These are phyloP conservation scores for Corchorus olitorius DNA, from an alignment of 345 rosid species.

Conservation along the genomic window DNA sequence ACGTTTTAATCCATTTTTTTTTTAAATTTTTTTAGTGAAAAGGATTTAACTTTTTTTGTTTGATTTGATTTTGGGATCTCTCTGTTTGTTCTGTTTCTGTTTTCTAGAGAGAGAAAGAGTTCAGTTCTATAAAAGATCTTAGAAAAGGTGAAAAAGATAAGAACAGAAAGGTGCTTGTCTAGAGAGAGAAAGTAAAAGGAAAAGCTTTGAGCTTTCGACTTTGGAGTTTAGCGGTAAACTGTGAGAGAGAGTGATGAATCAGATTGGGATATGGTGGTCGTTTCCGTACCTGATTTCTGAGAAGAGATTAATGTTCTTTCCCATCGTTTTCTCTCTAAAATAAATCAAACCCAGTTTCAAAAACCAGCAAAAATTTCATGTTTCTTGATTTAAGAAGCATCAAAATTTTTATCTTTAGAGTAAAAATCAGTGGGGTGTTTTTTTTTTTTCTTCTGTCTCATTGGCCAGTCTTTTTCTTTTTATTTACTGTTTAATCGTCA, in stretches of 20 bases:
- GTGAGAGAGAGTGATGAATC: constrained; percentile 10
- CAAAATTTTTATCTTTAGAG: neutral
- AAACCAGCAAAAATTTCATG: constrained; percentile 6
- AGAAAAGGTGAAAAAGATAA: constrained; percentile 1
- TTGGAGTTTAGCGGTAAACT: neutral
- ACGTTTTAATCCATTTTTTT: neutral
- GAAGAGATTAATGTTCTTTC: constrained; percentile 32
- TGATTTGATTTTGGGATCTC: constrained; percentile 22
- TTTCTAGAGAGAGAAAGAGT: constrained; percentile 23
- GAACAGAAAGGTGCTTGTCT: neutral
- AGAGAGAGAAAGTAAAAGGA: neutral
- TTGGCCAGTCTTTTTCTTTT: neutral
- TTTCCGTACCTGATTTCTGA: constrained; percentile 41
- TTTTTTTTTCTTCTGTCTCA: constrained; percentile 1
- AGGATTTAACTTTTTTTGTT: constrained; percentile 8
- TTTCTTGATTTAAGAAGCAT: neutral
- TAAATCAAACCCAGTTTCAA: constrained; percentile 23
- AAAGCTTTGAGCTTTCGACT: neutral
- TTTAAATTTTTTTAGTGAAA: neutral
- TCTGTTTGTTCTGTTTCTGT: constrained; percentile 43
- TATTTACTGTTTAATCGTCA: constrained; percentile 15
- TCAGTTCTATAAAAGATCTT: neutral
- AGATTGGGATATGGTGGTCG: constrained; percentile 19
- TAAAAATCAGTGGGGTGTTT: neutral
- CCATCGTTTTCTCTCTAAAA: constrained; percentile 12